Conservation (phyloP, 768 basidiomycete species). For the Phaeotremella skinneri region DNA sequence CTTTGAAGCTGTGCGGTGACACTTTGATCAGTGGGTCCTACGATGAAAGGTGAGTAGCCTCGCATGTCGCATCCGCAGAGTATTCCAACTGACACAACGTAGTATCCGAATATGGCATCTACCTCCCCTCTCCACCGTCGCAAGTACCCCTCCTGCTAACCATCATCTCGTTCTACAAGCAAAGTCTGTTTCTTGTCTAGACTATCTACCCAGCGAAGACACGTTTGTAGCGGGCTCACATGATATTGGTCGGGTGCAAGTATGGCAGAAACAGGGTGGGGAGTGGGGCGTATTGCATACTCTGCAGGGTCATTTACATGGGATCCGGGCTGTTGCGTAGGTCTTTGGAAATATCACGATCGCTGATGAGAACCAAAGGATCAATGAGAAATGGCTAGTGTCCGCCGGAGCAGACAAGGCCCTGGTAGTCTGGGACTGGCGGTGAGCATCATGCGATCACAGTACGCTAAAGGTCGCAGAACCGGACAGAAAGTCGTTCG, state of each 20-base stretch:
- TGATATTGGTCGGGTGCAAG: constrained; percentile 84
- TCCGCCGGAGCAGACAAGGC: constrained; percentile 74
- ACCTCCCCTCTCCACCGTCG: constrained; percentile 56
- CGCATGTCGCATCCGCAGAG: not conserved
- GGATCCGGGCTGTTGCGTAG: constrained; percentile 77
- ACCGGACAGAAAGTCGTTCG: constrained; percentile 82
- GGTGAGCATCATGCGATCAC: constrained; percentile 3
- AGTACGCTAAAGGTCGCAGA: constrained; percentile 68
- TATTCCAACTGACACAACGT: constrained; percentile 3
- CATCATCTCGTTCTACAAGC: constrained; percentile 48
- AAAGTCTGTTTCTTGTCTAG: constrained; percentile 85
- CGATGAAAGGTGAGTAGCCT: constrained; percentile 59
- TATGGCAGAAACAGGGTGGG: constrained; percentile 78
- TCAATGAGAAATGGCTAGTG: constrained; percentile 79
- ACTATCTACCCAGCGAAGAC: constrained; percentile 79
- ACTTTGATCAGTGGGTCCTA: constrained; percentile 84
- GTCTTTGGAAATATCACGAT: not conserved
- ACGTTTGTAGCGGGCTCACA: constrained; percentile 91
- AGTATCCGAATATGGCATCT: constrained; percentile 86
- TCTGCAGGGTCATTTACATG: constrained; percentile 65
- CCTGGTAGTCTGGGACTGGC: constrained; percentile 62
- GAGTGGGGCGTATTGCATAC: constrained; percentile 57
- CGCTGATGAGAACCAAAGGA: constrained; percentile 27
- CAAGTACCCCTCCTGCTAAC: constrained; percentile 69
- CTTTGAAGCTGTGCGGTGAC: constrained; percentile 68